phyloP scores from a whole-genome alignment of 164 flowering plant species.

The Paratinospora sagittata region DNA sequence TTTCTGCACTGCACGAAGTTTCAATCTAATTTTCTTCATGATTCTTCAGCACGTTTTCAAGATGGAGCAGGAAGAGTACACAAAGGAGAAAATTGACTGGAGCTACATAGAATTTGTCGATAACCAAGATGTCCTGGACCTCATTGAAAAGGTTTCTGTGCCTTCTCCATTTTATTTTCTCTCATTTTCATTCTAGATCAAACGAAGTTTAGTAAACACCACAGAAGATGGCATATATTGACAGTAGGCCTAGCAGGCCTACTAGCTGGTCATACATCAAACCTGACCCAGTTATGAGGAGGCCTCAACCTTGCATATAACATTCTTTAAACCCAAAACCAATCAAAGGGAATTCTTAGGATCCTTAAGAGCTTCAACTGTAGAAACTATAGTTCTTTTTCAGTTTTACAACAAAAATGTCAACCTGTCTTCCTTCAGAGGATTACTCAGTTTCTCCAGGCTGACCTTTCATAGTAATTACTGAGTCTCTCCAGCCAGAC shows the following conservation, averaged over 20 bases:
- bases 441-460: too few relatives aligned
- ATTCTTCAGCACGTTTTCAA: slow-evolving; percentile 88
- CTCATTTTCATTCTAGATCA: neutral
- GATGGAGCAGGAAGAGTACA: slow-evolving; percentile 92
- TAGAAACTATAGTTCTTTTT: neutral
- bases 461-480: too few relatives aligned
- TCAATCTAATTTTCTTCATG: slow-evolving; percentile 9
- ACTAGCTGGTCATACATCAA: neutral
- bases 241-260: neutral
- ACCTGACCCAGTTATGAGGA: too few relatives aligned
- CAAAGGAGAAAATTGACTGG: slow-evolving; percentile 83
- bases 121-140: slow-evolving; percentile 87
- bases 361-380: neutral
- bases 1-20: slow-evolving; percentile 2
- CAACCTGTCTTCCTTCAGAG: neutral
- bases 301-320: too few relatives aligned
- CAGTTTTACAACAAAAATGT: neutral
- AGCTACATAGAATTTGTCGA: slow-evolving; percentile 93
- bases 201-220: neutral
- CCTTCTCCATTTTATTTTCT: slow-evolving; percentile 1
- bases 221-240: neutral
- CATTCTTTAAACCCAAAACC: too few relatives aligned
- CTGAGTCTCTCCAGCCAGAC: too few relatives aligned
- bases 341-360: too few relatives aligned
- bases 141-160: slow-evolving; percentile 72